phyloP scores from a whole-genome alignment of 2,329 filamentous ascomycete species.

The Phoma sp. region DNA sequence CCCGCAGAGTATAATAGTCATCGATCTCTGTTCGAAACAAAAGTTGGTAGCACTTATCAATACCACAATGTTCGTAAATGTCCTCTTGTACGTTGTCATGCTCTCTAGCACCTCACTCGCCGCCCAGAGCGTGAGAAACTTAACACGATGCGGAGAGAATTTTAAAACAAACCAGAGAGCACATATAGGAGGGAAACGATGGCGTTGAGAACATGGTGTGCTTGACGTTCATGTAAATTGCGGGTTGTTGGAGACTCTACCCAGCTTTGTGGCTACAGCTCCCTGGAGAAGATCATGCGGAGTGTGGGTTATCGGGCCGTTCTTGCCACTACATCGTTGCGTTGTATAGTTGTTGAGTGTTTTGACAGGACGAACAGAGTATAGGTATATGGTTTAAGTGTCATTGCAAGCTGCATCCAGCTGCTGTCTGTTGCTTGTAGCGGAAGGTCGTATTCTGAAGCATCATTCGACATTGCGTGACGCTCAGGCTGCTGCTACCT shows the following conservation, averaged over 20 bases:
- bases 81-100: neutral
- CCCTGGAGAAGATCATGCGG: neutral
- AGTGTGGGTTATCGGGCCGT: constrained; percentile 4
- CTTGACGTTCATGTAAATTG: neutral
- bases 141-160: neutral
- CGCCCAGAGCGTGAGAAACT: neutral
- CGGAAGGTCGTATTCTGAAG: neutral
- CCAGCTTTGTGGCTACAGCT: neutral
- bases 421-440: neutral
- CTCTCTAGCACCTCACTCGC: neutral
- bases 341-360: neutral
- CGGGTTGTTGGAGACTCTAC: neutral
- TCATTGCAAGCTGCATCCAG: neutral
- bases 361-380: neutral
- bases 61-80: too few relatives aligned
- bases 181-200: neutral
- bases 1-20: neutral
- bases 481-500: neutral
- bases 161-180: neutral
- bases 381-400: too few relatives aligned
- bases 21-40: too few relatives aligned
- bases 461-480: neutral
- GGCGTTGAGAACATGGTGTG: neutral
- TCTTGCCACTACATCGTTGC: neutral
- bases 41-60: neutral